These are phyloP conservation scores for Decorospora gaudefroyi DNA, from an alignment of 2,329 filamentous ascomycete species.

Conservation along the genomic window DNA sequence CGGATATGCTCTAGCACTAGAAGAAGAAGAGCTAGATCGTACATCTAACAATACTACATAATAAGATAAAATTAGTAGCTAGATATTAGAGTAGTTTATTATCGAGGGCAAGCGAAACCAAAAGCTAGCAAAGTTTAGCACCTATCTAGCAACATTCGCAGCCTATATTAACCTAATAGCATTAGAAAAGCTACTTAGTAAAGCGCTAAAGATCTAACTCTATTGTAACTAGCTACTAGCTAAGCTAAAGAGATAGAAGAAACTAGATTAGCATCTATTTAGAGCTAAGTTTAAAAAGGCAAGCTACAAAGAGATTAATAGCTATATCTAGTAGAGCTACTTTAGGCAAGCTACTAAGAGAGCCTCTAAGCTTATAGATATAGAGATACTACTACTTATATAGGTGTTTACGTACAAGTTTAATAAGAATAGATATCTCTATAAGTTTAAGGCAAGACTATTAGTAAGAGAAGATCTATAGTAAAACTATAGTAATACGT, in stretches of 20 bases:
- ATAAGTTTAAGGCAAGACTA: slow-evolving; percentile 15
- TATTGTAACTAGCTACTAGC: too few species aligned
- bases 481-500: slow-evolving; percentile 8
- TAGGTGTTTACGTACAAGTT: too few species aligned
- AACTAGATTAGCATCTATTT: too few species aligned
- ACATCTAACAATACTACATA: too few species aligned
- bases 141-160: slow-evolving; percentile 5
- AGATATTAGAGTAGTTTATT: too few species aligned
- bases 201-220: too few species aligned
- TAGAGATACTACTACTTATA: slow-evolving; percentile 3
- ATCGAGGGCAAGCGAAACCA: neutral
- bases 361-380: slow-evolving; percentile 1
- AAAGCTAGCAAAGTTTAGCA: slow-evolving; percentile 2
- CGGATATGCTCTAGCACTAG: too few species aligned
- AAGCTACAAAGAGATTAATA: slow-evolving; percentile 1
- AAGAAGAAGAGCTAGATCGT: too few species aligned
- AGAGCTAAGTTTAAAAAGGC: neutral
- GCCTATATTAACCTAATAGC: neutral
- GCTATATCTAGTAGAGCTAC: neutral
- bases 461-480: slow-evolving; percentile 18
- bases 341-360: neutral
- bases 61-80: too few species aligned
- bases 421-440: too few species aligned
- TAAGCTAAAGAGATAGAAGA: too few species aligned
- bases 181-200: neutral